Conservation (phyloP, 192 early-diverging fungal species). For the Martensiomyces pterosporus region DNA sequence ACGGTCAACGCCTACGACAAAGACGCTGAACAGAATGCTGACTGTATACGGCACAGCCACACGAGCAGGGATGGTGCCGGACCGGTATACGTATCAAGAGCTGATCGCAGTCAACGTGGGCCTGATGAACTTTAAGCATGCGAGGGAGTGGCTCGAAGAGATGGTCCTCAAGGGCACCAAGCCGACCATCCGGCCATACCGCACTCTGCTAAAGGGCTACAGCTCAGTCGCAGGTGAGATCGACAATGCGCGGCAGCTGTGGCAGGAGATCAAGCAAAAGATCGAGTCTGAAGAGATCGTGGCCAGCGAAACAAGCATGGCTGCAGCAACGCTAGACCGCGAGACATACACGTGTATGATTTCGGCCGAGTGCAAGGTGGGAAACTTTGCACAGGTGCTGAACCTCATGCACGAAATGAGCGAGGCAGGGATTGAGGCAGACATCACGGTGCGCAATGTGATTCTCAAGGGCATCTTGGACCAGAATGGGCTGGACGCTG, state of each 20-base stretch:
- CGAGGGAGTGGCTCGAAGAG: slow-evolving; percentile 19
- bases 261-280: slow-evolving; percentile 28
- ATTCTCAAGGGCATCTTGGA: slow-evolving; percentile 26
- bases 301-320: slow-evolving; percentile 3
- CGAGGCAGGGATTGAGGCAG: slow-evolving; percentile 13
- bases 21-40: slow-evolving; percentile 24
- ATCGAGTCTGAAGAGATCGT: slow-evolving; percentile 11
- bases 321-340: slow-evolving; percentile 14
- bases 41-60: slow-evolving; percentile 9
- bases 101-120: slow-evolving; percentile 35
- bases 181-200: slow-evolving; percentile 37
- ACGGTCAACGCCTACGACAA: slow-evolving; percentile 7
- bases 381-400: slow-evolving; percentile 20
- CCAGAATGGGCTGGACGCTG: slow-evolving; percentile 25
- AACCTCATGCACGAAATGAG: slow-evolving; percentile 35
- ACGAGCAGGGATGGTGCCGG: slow-evolving; percentile 14
- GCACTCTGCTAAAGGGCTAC: slow-evolving; percentile 40
- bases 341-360: slow-evolving; percentile 36
- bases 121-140: slow-evolving; percentile 27
- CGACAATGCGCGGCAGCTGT: slow-evolving; percentile 27
- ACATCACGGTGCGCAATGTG: slow-evolving; percentile 39
- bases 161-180: slow-evolving; percentile 21
- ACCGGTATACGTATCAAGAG: slow-evolving; percentile 42
- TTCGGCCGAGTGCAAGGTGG: slow-evolving; percentile 29
- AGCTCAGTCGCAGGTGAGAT: slow-evolving; percentile 25